These are phyloP conservation scores for Trichophyton schoenleinii DNA, from an alignment of 2,329 filamentous ascomycete genomes.

Conservation along the genomic window DNA sequence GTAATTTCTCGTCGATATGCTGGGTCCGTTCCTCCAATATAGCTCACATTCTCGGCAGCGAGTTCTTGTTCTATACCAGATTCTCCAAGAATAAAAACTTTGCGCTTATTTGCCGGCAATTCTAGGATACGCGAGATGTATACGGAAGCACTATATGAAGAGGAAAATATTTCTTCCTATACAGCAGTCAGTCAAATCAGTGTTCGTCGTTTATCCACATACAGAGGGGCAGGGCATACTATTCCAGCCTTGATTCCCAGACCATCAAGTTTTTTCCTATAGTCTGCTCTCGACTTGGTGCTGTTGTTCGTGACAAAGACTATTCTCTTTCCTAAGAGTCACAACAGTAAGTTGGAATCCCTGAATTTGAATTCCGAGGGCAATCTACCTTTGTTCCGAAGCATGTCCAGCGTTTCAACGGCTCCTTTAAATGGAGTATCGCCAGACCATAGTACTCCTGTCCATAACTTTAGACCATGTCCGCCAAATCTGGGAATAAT, in stretches of 20 bases:
- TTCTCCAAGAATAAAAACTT: conserved; percentile 90
- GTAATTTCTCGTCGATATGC: conserved; percentile 63
- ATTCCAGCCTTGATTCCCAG: conserved; percentile 67
- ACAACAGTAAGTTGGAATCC: not conserved
- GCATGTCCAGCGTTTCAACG: conserved; percentile 69
- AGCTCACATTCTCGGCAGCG: conserved; percentile 61
- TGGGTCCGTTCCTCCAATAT: conserved; percentile 77
- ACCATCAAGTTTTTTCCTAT: conserved; percentile 75
- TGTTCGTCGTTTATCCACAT: not conserved
- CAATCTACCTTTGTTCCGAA: conserved; percentile 61
- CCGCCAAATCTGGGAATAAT: not conserved
- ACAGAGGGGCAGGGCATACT: conserved; percentile 24
- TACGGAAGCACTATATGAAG: conserved; percentile 85
- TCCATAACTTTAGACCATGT: conserved; percentile 21
- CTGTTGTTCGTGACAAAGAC: conserved; percentile 99
- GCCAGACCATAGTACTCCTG: conserved; percentile 93
- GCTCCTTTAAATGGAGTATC: conserved; percentile 78
- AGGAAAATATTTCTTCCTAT: conserved; percentile 87
- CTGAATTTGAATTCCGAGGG: not conserved
- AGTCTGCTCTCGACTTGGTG: conserved; percentile 86
- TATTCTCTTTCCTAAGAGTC: conserved; percentile 61
- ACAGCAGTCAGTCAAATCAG: conserved; percentile 5
- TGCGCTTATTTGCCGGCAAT: conserved; percentile 65
- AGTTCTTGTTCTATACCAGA: conserved; percentile 84
- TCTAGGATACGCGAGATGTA: conserved; percentile 90